These are phyloP conservation scores for Suillus tomentosus DNA, from an alignment of 768 basidiomycete species.

Conservation along the genomic window DNA sequence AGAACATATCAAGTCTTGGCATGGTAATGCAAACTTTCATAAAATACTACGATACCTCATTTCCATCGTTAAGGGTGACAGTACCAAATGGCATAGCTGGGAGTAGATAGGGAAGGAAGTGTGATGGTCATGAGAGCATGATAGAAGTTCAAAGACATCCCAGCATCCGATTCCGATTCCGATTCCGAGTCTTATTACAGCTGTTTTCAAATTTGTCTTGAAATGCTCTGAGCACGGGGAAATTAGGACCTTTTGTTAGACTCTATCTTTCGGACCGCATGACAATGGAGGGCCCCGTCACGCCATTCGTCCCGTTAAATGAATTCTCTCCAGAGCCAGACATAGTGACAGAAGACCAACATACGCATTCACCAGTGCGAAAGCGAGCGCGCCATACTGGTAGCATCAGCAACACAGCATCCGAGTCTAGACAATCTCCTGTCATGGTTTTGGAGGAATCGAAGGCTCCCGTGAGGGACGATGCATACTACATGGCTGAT, in stretches of 20 bases:
- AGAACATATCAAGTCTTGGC: not conserved
- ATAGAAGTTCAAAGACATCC: not conserved
- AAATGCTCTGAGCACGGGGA: not conserved
- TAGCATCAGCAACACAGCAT: constrained; percentile 7
- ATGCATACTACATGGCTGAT: constrained; percentile 63
- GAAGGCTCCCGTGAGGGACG: constrained; percentile 39
- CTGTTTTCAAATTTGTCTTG: not conserved
- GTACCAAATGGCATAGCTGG: constrained; percentile 42
- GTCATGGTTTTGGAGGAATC: constrained; percentile 15
- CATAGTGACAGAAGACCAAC: constrained; percentile 9
- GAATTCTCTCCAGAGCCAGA: constrained; percentile 5
- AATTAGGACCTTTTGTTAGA: constrained; percentile 18
- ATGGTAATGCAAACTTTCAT: not conserved
- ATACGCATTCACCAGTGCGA: constrained; percentile 14
- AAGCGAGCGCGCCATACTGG: constrained; percentile 13
- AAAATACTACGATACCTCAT: constrained; percentile 29
- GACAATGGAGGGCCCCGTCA: constrained; percentile 19
- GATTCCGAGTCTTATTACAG: no score
- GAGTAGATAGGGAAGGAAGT: not conserved
- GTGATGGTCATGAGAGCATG: no score
- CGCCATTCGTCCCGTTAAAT: constrained; percentile 28
- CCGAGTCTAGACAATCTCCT: constrained; percentile 8
- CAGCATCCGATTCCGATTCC: not conserved
- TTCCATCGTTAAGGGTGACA: constrained; percentile 43
- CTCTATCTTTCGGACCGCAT: constrained; percentile 16